phyloP scores from a whole-genome alignment of 129 eudicot species.

The Chrysanthemum lavandulifolium region DNA sequence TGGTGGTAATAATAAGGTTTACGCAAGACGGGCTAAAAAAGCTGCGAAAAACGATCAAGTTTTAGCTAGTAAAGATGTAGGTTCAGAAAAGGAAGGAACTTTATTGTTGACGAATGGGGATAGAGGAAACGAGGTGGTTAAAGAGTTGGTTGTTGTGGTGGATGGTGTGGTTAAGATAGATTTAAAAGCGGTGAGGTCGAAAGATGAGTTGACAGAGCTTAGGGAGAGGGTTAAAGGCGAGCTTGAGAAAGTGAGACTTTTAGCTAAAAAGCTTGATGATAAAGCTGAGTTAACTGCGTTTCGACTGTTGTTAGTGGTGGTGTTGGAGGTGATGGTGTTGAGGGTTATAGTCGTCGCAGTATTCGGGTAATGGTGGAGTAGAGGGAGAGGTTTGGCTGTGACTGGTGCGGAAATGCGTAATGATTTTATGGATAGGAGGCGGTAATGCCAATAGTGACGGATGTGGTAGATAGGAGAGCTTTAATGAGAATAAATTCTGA shows the following conservation, averaged over 20 bases:
- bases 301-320: conserved; percentile 16
- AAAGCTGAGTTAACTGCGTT: conserved; percentile 51
- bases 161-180: conserved; percentile 59
- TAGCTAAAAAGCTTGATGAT: conserved; percentile 53
- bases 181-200: conserved; percentile 41
- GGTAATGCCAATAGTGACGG: conserved; percentile 33
- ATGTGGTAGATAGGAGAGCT: conserved; percentile 27
- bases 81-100: conserved; percentile 20
- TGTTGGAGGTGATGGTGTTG: conserved; percentile 21
- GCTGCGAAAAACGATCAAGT: conserved; percentile 29
- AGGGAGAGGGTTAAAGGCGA: conserved; percentile 55
- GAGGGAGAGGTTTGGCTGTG: conserved; percentile 43
- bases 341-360: conserved; percentile 35
- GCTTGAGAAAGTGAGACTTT: conserved; percentile 57
- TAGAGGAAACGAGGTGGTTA: conserved; percentile 33
- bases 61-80: conserved; percentile 33
- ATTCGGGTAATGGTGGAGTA: conserved; percentile 26
- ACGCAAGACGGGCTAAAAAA: conserved; percentile 40
- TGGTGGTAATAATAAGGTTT: conserved; percentile 46
- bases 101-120: conserved; percentile 20
- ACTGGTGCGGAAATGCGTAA: conserved; percentile 55
- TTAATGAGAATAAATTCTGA: conserved; percentile 62
- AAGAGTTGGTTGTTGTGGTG: conserved; percentile 44
- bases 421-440: conserved; percentile 33
- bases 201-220: conserved; percentile 42